These are phyloP conservation scores for Phoma sp. DNA, from an alignment of 2,329 filamentous ascomycete species.

Conservation along the genomic window DNA sequence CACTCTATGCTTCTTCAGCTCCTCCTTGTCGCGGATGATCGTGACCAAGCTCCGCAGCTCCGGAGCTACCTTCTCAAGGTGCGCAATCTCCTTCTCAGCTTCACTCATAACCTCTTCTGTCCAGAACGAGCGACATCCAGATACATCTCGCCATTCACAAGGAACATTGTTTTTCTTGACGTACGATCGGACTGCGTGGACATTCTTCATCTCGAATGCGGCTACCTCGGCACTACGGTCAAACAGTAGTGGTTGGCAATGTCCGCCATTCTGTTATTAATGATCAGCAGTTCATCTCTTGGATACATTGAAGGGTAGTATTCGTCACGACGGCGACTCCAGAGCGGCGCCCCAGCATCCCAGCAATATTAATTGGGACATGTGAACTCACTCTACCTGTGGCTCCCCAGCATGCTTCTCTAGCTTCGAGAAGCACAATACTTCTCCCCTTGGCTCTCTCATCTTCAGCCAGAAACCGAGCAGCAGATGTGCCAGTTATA, in stretches of 20 bases:
- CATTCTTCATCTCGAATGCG: constrained; percentile 76
- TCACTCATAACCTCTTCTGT: constrained; percentile 62
- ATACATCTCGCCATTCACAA: constrained; percentile 73
- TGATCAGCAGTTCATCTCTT: background rate
- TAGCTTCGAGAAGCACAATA: constrained; percentile 78
- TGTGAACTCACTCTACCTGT: constrained; percentile 71
- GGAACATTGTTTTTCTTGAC: constrained; percentile 65
- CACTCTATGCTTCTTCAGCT: constrained; percentile 61
- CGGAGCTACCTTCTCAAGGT: constrained; percentile 61
- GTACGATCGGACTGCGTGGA: constrained; percentile 65
- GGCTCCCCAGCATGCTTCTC: constrained; percentile 83
- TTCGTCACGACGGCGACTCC: too few species aligned
- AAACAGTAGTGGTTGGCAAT: constrained; percentile 78
- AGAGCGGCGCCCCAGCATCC: background rate
- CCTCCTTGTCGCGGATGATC: constrained; percentile 50
- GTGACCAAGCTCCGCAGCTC: constrained; percentile 60
- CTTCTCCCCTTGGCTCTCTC: constrained; percentile 53
- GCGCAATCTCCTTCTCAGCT: constrained; percentile 60
- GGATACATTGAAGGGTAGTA: too few species aligned
- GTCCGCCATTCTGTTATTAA: constrained; percentile 58
- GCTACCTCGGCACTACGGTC: constrained; percentile 66
- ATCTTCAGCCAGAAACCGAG: constrained; percentile 65
- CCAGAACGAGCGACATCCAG: constrained; percentile 71
- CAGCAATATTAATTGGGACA: background rate
- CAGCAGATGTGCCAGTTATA: constrained; percentile 77